Base-by-base conservation (phyloP, 2,329 filamentous ascomycete genomes). In the Monascus ruber region DNA sequence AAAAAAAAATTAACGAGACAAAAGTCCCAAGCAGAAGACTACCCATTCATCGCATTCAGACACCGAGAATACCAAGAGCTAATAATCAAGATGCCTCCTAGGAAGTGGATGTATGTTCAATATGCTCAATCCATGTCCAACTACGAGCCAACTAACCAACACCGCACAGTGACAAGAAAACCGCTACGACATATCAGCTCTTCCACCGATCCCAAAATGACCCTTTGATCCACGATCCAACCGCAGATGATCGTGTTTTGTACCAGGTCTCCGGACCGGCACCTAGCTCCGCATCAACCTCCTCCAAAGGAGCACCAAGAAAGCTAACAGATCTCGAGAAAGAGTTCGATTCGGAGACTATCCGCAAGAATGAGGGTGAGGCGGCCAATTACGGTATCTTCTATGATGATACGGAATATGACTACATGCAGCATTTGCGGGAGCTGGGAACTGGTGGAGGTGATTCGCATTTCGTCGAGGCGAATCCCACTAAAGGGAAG, bases 391-490 rank as follows among this genome's bases (percentile, higher is more conserved):
- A 95, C 64, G 91, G 91, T 47, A 77, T 98, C 47, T 98, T 84
- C 71, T 98, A 75, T 62, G 93, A 98, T 64, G 91, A 98, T 65
- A 83, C 85, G 47, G 77, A 85, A 56, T 98, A 98, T 65, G 91
- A 98, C 64, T 98, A 98, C 68, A 98, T 98, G 91, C 91, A 98
- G 64, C 91, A 98, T 64, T 70, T 98, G 73, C 83, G 87, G 40
- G 91, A 96, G 52, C 68, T 98, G n/a, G 81, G 81, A 41, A 63
- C 70, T 33, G 85, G 64, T 5, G 64, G 62, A 4, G 84, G 84
- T 26, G 81, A 87, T 40, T 77, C 82, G 26, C 79, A 88, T 35
- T 96, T 94, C 56, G 74, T 98, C 31, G 87, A 95, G 45, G 76
- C 76, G 1, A 60, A 66, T 24, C 48, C 52, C 50, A 73, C 76